Conservation (phyloP, 768 basidiomycete species). For the Mycena capillaripes region DNA sequence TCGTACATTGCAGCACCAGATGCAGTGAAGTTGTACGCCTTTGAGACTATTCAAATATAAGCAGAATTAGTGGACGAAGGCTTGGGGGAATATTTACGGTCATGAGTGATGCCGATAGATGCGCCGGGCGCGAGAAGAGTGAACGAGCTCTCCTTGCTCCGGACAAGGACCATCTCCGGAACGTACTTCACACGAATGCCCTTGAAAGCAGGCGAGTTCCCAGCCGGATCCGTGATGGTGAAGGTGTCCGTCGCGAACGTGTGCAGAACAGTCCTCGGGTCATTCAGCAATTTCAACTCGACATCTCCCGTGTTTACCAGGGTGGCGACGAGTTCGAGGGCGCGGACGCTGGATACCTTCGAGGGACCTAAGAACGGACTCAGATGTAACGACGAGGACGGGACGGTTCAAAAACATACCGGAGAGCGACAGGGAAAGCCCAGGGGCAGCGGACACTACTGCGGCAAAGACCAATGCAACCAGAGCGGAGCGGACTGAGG, state of each 20-base stretch:
- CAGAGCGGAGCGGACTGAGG: conserved; percentile 42
- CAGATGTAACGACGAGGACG: neutral
- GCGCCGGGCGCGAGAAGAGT: conserved; percentile 60
- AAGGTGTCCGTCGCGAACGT: conserved; percentile 56
- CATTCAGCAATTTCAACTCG: conserved; percentile 58
- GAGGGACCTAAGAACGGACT: conserved; percentile 47
- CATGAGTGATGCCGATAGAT: conserved; percentile 49
- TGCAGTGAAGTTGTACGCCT: conserved; percentile 60
- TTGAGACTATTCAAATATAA: conserved; percentile 48
- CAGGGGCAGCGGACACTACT: conserved; percentile 40
- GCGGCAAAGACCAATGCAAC: conserved; percentile 26
- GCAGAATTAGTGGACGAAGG: neutral
- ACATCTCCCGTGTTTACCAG: conserved; percentile 61
- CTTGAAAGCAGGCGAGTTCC: conserved; percentile 52
- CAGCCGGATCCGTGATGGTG: conserved; percentile 50
- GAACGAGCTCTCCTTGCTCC: conserved; percentile 42
- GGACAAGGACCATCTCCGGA: conserved; percentile 44
- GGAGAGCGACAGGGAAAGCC: conserved; percentile 42
- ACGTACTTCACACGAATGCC: conserved; percentile 58
- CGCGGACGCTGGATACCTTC: conserved; percentile 52
- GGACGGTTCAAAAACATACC: conserved; percentile 34
- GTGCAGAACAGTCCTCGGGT: conserved; percentile 54
- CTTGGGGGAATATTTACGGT: conserved; percentile 53
- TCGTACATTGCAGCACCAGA: conserved; percentile 54
- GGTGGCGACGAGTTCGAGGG: conserved; percentile 54